A percentile compares a stretch with the other conserved stretches of the same genome.
phyloP scores from a whole-genome alignment of 2,329 filamentous ascomycete species.

The Macrophomina tecta region DNA sequence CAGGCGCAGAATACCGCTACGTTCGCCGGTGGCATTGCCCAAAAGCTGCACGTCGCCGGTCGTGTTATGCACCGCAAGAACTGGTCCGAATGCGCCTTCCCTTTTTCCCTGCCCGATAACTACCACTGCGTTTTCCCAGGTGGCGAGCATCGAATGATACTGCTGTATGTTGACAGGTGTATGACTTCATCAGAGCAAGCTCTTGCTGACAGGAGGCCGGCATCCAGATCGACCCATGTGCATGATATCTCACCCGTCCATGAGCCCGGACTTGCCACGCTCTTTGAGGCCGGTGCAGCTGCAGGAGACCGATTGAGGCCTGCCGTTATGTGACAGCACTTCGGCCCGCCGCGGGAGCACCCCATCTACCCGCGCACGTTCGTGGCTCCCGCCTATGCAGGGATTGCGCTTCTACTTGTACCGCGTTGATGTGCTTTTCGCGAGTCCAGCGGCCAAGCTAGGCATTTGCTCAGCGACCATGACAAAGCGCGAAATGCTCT shows the following conservation, averaged over 20 bases:
- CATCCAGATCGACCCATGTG: background rate
- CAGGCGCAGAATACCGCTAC: no score
- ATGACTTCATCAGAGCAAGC: background rate
- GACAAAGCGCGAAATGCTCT: background rate
- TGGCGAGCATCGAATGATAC: no score
- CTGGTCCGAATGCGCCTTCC: no score
- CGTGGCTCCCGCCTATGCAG: background rate
- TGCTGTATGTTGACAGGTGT: background rate
- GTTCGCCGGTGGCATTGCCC: no score
- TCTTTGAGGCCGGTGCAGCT: background rate
- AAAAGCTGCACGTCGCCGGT: no score
- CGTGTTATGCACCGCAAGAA: no score
- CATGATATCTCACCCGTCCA: background rate
- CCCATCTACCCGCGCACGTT: background rate
- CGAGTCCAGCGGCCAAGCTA: background rate
- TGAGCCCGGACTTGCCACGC: no score
- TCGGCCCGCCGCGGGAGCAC: background rate
- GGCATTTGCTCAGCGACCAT: background rate
- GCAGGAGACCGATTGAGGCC: background rate
- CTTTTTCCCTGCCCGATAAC: no score
- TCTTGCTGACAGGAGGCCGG: slow-evolving; percentile 2
- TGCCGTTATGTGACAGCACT: background rate
- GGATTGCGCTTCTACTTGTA: background rate
- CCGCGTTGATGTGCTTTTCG: background rate
- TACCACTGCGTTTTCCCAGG: no score